A percentile compares a stretch with the other conserved stretches of the same genome.
phyloP scores from a whole-genome alignment of 139 green algal genomes.

The Ettlia oleoabundans region DNA sequence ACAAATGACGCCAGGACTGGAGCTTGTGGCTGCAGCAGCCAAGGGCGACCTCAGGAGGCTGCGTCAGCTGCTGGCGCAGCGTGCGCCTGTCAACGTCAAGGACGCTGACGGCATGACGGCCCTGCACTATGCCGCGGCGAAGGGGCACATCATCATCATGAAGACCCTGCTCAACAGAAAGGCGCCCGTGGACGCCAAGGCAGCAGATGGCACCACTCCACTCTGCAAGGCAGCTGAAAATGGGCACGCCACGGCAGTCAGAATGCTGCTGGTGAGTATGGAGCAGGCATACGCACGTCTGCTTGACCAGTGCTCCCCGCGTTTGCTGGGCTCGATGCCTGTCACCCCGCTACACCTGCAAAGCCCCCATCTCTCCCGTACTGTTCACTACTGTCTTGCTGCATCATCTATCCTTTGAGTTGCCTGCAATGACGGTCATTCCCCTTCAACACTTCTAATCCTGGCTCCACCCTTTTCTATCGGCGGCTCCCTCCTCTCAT shows the following conservation, averaged over 20 bases:
- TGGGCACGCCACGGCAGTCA: slow-evolving; percentile 1
- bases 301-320: too few species aligned
- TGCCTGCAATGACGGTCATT: too few species aligned
- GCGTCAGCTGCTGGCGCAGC: neutral
- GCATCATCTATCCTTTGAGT: neutral
- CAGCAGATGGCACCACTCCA: slow-evolving; percentile 5
- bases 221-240: slow-evolving; percentile 2
- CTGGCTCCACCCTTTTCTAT: too few species aligned
- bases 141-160: slow-evolving; percentile 2
- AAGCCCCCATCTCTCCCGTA: neutral
- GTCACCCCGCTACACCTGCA: too few species aligned
- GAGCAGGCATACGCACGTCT: too few species aligned
- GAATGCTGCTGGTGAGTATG: neutral
- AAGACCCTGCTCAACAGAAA: neutral
- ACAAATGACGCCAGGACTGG: neutral
- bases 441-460: too few species aligned
- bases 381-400: neutral
- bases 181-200: slow-evolving; percentile 4
- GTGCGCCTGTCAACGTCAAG: neutral
- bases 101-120: slow-evolving; percentile 3
- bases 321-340: too few species aligned
- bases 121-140: slow-evolving; percentile 7
- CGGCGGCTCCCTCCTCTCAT: too few species aligned
- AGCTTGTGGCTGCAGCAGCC: slow-evolving; percentile 1
- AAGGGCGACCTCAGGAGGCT: slow-evolving; percentile 8